Percentiles rank a stretch among this genome's conserved stretches.
Evolutionary conservation across 2,329 filamentous ascomycete species (phyloP).

Genomic region (Aureobasidium sp.): DNA sequence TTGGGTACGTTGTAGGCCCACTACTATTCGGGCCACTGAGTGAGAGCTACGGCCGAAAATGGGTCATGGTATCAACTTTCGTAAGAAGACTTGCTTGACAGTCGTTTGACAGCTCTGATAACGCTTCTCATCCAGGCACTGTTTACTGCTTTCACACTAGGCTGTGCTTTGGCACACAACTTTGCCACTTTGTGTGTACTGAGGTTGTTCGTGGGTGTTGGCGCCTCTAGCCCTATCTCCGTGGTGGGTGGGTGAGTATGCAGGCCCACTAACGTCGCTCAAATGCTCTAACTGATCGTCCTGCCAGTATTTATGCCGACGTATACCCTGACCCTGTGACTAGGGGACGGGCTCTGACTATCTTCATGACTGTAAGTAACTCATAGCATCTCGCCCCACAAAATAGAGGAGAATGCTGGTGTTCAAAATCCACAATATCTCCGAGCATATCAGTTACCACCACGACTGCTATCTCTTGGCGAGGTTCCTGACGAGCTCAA

Average conservation of each 20-base stretch:
- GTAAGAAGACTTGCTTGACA: slow-evolving; percentile 14
- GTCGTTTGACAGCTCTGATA: not conserved
- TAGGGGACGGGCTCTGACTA: slow-evolving; percentile 52
- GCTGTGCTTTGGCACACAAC: slow-evolving; percentile 34
- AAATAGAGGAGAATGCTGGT: not conserved
- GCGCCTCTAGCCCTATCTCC: slow-evolving; percentile 43
- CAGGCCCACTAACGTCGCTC: slow-evolving; percentile 20
- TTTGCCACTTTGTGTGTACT: slow-evolving; percentile 37
- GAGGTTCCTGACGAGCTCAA: too few species aligned
- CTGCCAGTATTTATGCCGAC: slow-evolving; percentile 51
- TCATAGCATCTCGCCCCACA: not conserved
- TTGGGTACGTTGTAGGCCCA: slow-evolving; percentile 39
- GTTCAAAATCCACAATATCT: not conserved
- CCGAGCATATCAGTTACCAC: not conserved
- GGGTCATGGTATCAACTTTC: slow-evolving; percentile 43
- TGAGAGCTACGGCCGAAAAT: slow-evolving; percentile 37
- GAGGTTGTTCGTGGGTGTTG: slow-evolving; percentile 34
- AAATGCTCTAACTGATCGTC: not conserved
- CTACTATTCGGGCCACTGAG: slow-evolving; percentile 36
- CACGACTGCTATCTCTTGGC: not conserved
- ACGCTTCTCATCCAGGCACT: slow-evolving; percentile 15
- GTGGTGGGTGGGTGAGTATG: slow-evolving; percentile 41
- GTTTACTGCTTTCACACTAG: slow-evolving; percentile 38
- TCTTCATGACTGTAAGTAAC: slow-evolving; percentile 49
- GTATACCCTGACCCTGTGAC: slow-evolving; percentile 49